phyloP scores from a whole-genome alignment of 1,139 yeast species.

The Yamadazyma sp. region DNA sequence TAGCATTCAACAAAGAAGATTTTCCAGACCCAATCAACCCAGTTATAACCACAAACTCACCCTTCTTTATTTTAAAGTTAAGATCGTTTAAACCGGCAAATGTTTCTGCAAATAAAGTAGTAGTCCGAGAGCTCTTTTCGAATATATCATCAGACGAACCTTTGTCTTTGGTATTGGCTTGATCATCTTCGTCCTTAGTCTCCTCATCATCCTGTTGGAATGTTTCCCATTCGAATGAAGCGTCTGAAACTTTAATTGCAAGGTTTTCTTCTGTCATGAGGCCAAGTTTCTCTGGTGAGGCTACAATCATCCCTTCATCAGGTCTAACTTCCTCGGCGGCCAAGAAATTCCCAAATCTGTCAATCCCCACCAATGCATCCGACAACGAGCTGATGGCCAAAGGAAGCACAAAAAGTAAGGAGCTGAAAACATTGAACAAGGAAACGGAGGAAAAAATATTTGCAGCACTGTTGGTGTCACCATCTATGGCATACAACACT shows the following conservation, averaged over 20 bases:
- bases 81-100: too few relatives aligned
- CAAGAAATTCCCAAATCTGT: slow-evolving; percentile 59
- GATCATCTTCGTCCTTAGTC: slow-evolving; percentile 8
- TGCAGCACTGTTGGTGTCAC: slow-evolving; percentile 54
- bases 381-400: slow-evolving; percentile 67
- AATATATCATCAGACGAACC: too few relatives aligned
- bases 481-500: slow-evolving; percentile 53
- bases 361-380: slow-evolving; percentile 66
- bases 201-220: slow-evolving; percentile 27
- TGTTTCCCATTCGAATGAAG: slow-evolving; percentile 41
- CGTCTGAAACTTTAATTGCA: slow-evolving; percentile 30
- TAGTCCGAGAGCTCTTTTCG: too few relatives aligned
- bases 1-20: slow-evolving; percentile 60
- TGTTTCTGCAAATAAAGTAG: too few relatives aligned
- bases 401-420: slow-evolving; percentile 63
- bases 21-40: slow-evolving; percentile 87
- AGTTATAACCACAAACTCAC: slow-evolving; percentile 68
- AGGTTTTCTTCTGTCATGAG: slow-evolving; percentile 19
- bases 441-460: slow-evolving; percentile 78
- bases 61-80: too few relatives aligned
- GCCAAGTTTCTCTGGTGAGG: slow-evolving; percentile 9
- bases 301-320: slow-evolving; percentile 18
- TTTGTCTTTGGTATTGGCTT: too few relatives aligned
- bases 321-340: slow-evolving; percentile 32
- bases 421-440: slow-evolving; percentile 61